Base-by-base conservation (phyloP, 345 rosid species). In the Microthlaspi erraticum region DNA sequence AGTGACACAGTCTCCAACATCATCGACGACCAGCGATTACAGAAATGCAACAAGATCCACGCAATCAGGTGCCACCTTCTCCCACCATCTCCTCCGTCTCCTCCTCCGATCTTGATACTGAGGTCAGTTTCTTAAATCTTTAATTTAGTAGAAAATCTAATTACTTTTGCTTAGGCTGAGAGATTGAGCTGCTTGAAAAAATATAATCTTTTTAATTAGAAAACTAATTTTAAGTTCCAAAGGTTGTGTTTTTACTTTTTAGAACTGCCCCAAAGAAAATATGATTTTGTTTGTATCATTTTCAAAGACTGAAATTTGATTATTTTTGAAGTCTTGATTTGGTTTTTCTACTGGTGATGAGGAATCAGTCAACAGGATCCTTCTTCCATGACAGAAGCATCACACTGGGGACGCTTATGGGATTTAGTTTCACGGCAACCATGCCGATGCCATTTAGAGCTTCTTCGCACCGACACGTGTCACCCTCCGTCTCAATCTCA, bases 321-420 rank as follows among this genome's bases (percentile, higher is more conserved):
- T 13, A 33, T 2, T 16, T 16, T 55, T 5, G 26, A 34, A 34
- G 26, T 51, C 12, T 38, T 42, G 16, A 56, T 44, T 29, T 9
- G 18, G 3, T 46, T 49, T 36, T 39, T 7, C 39, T 14, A 23
- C 10, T 38, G 68, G 29, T 64, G 45, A 49, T 65, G 73, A 31
- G 51, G 57, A 2, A 6, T 31, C 76, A 90, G 98, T 93, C 98
- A 3, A 93, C 97, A 49, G 97, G 96, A 3, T 90, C 98, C 1
- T 93, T 93, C 85, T 93, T 93, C 79, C 97, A 88, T 58, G 98
- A 93, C 50, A 81, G 97, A 81, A 93, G 98, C 96, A 90, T 92
- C 38, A 86, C 96, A 11, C 75, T 93, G 5, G 98, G 98, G 1
- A 90, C 98, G 20, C 82, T 93, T 37, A 93, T 93, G 97, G 97